Percentiles rank a stretch among this genome's conserved stretches.
Conservation (phyloP, 108 stramenopile genomes). For the Fragilariopsis cylindrus region DNA sequence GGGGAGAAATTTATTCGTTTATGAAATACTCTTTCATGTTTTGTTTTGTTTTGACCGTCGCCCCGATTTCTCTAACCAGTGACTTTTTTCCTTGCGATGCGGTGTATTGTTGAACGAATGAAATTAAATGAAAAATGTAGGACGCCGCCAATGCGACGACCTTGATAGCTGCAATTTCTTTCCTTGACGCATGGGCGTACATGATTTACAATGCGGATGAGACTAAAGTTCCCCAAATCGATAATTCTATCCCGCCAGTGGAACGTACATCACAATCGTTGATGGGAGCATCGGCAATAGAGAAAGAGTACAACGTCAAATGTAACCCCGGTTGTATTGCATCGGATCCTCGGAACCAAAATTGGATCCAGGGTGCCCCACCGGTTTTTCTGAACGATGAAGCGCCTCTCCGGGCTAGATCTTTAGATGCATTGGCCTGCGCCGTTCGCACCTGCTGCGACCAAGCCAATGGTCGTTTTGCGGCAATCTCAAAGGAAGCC, state of each 20-base stretch:
- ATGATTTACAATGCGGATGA: conserved; percentile 86
- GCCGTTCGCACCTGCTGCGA: conserved; percentile 86
- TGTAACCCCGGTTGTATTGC: conserved; percentile 50
- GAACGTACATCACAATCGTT: conserved; percentile 28
- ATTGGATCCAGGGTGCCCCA: conserved; percentile 90
- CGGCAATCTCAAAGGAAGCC: conserved; percentile 61
- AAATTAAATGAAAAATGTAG: too few species aligned
- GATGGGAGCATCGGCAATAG: conserved; percentile 26
- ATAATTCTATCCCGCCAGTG: conserved; percentile 59
- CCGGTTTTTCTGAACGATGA: conserved; percentile 88
- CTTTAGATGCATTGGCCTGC: conserved; percentile 82
- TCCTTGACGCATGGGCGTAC: conserved; percentile 83
- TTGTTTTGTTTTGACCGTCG: background rate
- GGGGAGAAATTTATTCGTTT: too few species aligned
- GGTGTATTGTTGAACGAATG: too few species aligned
- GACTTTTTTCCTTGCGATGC: background rate
- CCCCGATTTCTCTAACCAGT: background rate
- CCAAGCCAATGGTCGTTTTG: conserved; percentile 76
- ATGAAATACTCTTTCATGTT: too few species aligned
- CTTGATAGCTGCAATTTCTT: conserved; percentile 75
- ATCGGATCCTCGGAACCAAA: conserved; percentile 73
- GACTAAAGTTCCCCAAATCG: conserved; percentile 70
- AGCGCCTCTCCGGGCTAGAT: conserved; percentile 70
- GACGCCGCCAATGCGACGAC: conserved; percentile 46
- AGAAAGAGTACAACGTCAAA: conserved; percentile 53